Conservation (phyloP, 495 filamentous ascomycete genomes). For the Aspergillus bridgeri region DNA sequence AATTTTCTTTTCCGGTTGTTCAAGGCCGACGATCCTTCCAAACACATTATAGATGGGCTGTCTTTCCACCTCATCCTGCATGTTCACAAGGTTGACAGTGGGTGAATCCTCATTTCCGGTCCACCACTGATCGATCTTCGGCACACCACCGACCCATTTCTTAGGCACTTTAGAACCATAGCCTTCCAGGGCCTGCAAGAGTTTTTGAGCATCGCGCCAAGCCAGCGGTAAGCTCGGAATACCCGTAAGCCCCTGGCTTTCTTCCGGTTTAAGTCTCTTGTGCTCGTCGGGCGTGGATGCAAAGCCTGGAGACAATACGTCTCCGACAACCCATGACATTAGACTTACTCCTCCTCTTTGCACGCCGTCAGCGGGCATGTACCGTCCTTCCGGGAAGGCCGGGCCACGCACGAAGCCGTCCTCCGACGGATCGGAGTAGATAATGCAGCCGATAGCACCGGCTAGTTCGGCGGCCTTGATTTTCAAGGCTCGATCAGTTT, state of each 20-base stretch:
- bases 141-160: slow-evolving; percentile 75
- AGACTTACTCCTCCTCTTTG: slow-evolving; percentile 81
- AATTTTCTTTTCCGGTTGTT: slow-evolving; percentile 79
- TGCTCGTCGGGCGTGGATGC: slow-evolving; percentile 68
- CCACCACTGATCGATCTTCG: slow-evolving; percentile 73
- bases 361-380: slow-evolving; percentile 74
- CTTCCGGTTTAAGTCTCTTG: slow-evolving; percentile 58
- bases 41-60: slow-evolving; percentile 90
- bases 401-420: slow-evolving; percentile 71
- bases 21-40: slow-evolving; percentile 74
- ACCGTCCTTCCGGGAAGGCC: slow-evolving; percentile 69
- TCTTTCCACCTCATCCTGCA: slow-evolving; percentile 77
- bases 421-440: slow-evolving; percentile 85
- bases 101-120: slow-evolving; percentile 75
- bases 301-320: slow-evolving; percentile 85
- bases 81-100: slow-evolving; percentile 76
- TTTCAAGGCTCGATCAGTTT: slow-evolving; percentile 70
- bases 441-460: slow-evolving; percentile 81
- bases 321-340: slow-evolving; percentile 77
- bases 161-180: slow-evolving; percentile 66
- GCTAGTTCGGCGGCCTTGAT: slow-evolving; percentile 84
- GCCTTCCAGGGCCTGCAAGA: slow-evolving; percentile 74
- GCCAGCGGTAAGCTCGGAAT: slow-evolving; percentile 88
- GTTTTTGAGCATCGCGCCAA: slow-evolving; percentile 80
- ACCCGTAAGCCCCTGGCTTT: slow-evolving; percentile 67